Percentiles rank a stretch among this genome's conserved stretches.
phyloP scores from a whole-genome alignment of 352 stramenopile genomes.

The Globisporangium apiculatum region DNA sequence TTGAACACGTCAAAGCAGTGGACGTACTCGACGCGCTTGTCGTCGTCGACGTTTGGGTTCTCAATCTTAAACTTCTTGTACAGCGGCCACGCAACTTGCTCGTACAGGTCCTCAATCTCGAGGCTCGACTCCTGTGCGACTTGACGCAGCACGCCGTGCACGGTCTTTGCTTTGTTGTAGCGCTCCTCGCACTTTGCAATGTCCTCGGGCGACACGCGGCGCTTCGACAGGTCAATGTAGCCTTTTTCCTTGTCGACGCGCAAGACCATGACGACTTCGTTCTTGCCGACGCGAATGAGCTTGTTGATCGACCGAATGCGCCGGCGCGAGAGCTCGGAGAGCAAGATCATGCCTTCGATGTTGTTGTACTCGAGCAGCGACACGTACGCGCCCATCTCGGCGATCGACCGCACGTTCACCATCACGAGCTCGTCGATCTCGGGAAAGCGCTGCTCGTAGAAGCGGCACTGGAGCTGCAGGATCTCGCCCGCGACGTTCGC shows the following conservation, averaged over 20 bases:
- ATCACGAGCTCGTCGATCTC: slow-evolving; percentile 98
- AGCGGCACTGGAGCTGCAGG: slow-evolving; percentile 80
- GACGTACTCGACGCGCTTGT: slow-evolving; percentile 90
- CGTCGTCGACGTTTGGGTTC: slow-evolving; percentile 64
- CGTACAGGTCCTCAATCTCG: slow-evolving; percentile 78
- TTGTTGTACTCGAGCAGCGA: slow-evolving; percentile 99
- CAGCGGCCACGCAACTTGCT: slow-evolving; percentile 96
- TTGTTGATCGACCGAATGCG: slow-evolving; percentile 99
- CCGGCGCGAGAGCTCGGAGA: slow-evolving; percentile 97
- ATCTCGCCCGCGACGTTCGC: slow-evolving; percentile 53
- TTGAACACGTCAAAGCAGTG: slow-evolving; percentile 99
- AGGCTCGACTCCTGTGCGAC: slow-evolving; percentile 73
- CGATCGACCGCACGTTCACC: slow-evolving; percentile 95
- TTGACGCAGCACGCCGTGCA: slow-evolving; percentile 93
- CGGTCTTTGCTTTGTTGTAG: slow-evolving; percentile 99
- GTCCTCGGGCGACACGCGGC: slow-evolving; percentile 98
- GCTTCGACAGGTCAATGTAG: slow-evolving; percentile 99
- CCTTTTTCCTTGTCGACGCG: slow-evolving; percentile 99
- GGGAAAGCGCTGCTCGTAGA: slow-evolving; percentile 92
- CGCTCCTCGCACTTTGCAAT: slow-evolving; percentile 98
- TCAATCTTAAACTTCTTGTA: slow-evolving; percentile 96
- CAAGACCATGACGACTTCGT: slow-evolving; percentile 99
- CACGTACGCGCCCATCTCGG: slow-evolving; percentile 99
- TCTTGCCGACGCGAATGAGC: slow-evolving; percentile 99
- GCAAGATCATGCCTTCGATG: slow-evolving; percentile 99